Evolutionary conservation across 1,139 yeast species (phyloP).

Genomic region (Taphrina betulina): DNA sequence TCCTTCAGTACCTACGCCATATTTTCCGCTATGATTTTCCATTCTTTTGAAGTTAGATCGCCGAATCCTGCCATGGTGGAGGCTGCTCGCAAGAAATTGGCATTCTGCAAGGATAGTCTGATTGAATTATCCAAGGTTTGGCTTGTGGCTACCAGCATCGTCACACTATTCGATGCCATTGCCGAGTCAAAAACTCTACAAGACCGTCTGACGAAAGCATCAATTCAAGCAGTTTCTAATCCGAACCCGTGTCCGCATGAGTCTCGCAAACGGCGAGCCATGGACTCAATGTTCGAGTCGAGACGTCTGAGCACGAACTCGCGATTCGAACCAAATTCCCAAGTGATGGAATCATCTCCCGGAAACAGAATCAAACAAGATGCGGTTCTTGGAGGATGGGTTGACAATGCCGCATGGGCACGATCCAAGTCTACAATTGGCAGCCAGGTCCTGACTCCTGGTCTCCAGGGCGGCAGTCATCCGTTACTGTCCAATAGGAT

Average conservation of each 20-base stretch:
- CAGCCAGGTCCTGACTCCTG: neutral
- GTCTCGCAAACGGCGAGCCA: constrained; percentile 31
- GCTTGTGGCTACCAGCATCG: constrained; percentile 47
- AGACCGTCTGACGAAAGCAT: constrained; percentile 41
- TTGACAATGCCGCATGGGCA: constrained; percentile 4
- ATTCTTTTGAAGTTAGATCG: constrained; percentile 71
- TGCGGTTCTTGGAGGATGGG: constrained; percentile 17
- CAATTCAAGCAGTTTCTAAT: constrained; percentile 41
- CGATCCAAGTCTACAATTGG: neutral
- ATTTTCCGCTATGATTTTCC: constrained; percentile 70
- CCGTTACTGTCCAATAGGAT: neutral
- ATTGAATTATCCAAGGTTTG: constrained; percentile 54
- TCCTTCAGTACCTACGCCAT: constrained; percentile 56
- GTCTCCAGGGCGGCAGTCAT: neutral
- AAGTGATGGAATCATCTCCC: neutral
- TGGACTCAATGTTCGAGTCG: constrained; percentile 22
- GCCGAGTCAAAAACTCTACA: constrained; percentile 36
- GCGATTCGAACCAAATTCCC: constrained; percentile 15
- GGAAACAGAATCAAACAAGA: constrained; percentile 12
- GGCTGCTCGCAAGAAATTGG: constrained; percentile 60
- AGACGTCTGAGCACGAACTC: constrained; percentile 16
- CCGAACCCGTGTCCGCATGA: constrained; percentile 33
- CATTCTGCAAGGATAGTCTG: constrained; percentile 55
- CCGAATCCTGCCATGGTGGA: constrained; percentile 57
- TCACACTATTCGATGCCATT: constrained; percentile 43